A percentile compares a stretch with the other conserved stretches of the same genome.
phyloP scores from a whole-genome alignment of 805 yeast species.

The Millerago galiae region DNA sequence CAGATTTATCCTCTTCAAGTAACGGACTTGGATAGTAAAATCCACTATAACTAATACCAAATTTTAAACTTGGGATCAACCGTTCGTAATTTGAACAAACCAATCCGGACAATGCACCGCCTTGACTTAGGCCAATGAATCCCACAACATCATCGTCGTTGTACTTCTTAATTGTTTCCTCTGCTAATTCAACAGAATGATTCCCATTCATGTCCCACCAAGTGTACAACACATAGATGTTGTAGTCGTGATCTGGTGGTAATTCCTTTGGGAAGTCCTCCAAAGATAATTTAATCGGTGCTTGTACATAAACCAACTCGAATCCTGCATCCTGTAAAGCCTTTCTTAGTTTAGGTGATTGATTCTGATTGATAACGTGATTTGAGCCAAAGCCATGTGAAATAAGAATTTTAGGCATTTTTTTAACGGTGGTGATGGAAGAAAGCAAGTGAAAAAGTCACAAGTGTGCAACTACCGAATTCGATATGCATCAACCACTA shows the following conservation, averaged over 20 bases:
- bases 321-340: conserved; percentile 47
- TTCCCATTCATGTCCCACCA: conserved; percentile 8
- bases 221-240: conserved; percentile 4
- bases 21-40: conserved; percentile 6
- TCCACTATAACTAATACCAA: conserved; percentile 38
- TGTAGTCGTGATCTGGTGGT: conserved; percentile 25
- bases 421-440: neutral
- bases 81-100: conserved; percentile 25
- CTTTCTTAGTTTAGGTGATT: conserved; percentile 44
- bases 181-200: neutral
- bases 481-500: no score
- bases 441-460: no score
- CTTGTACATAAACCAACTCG: conserved; percentile 64
- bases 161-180: neutral
- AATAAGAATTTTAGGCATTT: conserved; percentile 6
- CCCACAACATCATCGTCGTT: conserved; percentile 8
- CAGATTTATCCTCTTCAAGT: neutral
- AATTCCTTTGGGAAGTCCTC: conserved; percentile 51
- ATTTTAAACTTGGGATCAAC: conserved; percentile 42
- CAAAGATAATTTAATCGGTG: conserved; percentile 56
- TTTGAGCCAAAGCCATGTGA: conserved; percentile 10
- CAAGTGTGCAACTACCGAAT: no score
- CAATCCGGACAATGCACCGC: conserved; percentile 5
- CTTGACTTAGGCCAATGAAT: conserved; percentile 9
- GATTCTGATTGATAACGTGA: conserved; percentile 1